Evolutionary conservation across 2,329 filamentous ascomycete species (phyloP).

Genomic region (Pochonia chlamydosporia): DNA sequence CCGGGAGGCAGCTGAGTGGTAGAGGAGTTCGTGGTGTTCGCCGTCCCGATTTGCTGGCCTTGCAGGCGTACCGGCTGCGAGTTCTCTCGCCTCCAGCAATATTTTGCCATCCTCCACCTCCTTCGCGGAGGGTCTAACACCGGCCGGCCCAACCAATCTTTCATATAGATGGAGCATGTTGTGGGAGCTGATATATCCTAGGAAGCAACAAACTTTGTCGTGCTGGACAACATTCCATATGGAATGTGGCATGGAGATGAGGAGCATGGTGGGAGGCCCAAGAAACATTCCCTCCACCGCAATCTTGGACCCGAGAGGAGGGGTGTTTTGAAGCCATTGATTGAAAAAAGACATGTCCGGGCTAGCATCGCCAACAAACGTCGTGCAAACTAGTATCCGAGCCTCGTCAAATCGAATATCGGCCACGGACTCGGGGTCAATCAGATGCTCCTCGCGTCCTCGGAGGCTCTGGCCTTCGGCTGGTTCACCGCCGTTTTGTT

Average conservation of each 20-base stretch:
- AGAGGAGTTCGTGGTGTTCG: constrained; percentile 20
- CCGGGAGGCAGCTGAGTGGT: constrained; percentile 17
- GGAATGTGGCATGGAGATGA: constrained; percentile 60
- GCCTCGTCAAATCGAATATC: constrained; percentile 57
- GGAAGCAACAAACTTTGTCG: constrained; percentile 60
- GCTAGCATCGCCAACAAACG: constrained; percentile 59
- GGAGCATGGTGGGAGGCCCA: constrained; percentile 58
- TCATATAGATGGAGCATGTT: constrained; percentile 63
- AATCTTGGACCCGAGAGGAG: constrained; percentile 51
- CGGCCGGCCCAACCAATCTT: constrained; percentile 43
- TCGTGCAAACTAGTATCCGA: constrained; percentile 60
- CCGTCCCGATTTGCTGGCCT: constrained; percentile 19
- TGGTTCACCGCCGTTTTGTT: constrained; percentile 20
- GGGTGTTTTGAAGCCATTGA: constrained; percentile 58
- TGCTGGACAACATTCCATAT: constrained; percentile 61
- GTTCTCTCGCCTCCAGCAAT: constrained; percentile 47
- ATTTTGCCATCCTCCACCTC: constrained; percentile 53
- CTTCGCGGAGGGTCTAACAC: constrained; percentile 40
- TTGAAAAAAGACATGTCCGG: constrained; percentile 62
- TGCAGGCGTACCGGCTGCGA: constrained; percentile 30
- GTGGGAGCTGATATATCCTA: constrained; percentile 61
- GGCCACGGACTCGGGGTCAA: constrained; percentile 42
- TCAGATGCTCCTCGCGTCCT: constrained; percentile 31
- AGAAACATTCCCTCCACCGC: constrained; percentile 63
- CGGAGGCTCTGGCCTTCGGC: constrained; percentile 15